Base-by-base conservation (phyloP, 1,284 basidiomycete species). In the Malassezia yamatoensis region DNA sequence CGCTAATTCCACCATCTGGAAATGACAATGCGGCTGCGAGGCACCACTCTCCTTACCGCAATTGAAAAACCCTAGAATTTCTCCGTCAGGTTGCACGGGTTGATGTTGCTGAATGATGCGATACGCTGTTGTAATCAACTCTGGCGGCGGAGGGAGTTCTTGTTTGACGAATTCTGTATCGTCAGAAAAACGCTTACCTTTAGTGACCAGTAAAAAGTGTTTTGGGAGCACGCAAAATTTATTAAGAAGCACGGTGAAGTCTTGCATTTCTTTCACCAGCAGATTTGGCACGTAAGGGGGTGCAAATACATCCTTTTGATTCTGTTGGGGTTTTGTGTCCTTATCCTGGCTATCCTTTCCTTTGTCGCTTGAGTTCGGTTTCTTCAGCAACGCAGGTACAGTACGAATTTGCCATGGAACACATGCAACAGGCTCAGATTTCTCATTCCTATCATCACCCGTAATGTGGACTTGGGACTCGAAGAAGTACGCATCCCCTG, bases 221-320 rank as follows among this genome's bases (percentile, higher is more conserved):
- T 60, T 51, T 2, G 71, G 69, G 10, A 73, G 61, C 0, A 74
- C 66, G 47, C 66, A 68, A 47, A 63, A 74, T 52, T 74, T 74
- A 62, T 74, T 74, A 13, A 74, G 60, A 33, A 73, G 55, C 21
- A 72, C 39, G 1, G 64, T 63, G 41, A 66, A 63, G 16, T 72
- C 60, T 16, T 52, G 54, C 3, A 66, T 43, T 37, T 67, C 63
- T 34, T 58, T 49, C 21, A 74, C 70, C 7, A 64, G 58, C 15
- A 74, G 54, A 38, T 72, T 66, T 9, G 67, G 62, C n/a, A 72
- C 68, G 44, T 74, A 74, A 2, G 72, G 72, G 24, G 72, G 70
- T 0, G 71, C 66, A 53, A 74, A 74, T 5, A 71, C 68, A 40
- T 74, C 72, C 1, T 34, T 20, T 10, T 47, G 43, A 50, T 68